Evolutionary conservation across 2,329 filamentous ascomycete genomes (phyloP).

Genomic region (Exophiala xenobiotica): DNA sequence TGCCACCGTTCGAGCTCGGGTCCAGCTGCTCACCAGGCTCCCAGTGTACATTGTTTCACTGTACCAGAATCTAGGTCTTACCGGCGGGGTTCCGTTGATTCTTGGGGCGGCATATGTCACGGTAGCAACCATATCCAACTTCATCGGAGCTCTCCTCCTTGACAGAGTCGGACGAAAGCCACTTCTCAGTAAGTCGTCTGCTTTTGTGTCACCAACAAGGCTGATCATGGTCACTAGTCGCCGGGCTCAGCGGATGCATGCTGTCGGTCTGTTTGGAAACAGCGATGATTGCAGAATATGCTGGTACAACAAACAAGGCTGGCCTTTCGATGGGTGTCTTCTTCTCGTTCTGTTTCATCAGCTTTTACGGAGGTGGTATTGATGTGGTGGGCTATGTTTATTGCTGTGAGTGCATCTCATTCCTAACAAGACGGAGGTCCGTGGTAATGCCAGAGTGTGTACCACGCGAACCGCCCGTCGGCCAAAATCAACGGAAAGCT

Average conservation of each 20-base stretch:
- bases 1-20: constrained; percentile 8
- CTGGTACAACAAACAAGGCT: constrained; percentile 35
- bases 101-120: constrained; percentile 25
- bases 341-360: constrained; percentile 58
- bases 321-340: constrained; percentile 41
- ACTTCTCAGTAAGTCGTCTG: constrained; percentile 29
- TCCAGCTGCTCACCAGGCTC: constrained; percentile 1
- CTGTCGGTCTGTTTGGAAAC: constrained; percentile 24
- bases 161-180: constrained; percentile 32
- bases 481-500: background rate
- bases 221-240: constrained; percentile 5
- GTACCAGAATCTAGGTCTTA: constrained; percentile 24
- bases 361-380: constrained; percentile 24
- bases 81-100: constrained; percentile 20
- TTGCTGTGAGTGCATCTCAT: constrained; percentile 18
- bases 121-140: constrained; percentile 25
- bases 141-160: constrained; percentile 22
- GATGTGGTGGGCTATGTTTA: constrained; percentile 26
- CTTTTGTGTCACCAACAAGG: background rate
- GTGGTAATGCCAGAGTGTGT: background rate
- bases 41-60: constrained; percentile 22
- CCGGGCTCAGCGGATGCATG: constrained; percentile 24
- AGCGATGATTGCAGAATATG: constrained; percentile 29
- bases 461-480: background rate
- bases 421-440: background rate